Conservation (phyloP, 1,139 yeast species). For the Magnusiomyces suaveolens region DNA sequence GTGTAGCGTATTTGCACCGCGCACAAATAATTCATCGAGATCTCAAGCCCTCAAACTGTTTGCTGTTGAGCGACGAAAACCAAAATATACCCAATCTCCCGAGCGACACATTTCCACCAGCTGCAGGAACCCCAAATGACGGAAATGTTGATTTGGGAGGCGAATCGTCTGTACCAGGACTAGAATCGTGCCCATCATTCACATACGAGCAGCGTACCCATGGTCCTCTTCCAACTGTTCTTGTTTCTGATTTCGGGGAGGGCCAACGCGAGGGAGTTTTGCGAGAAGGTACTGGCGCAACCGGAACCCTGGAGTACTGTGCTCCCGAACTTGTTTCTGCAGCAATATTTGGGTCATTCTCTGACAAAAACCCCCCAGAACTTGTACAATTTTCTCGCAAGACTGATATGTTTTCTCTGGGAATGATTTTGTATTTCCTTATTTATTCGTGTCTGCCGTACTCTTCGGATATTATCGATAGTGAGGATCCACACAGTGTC, state of each 20-base stretch:
- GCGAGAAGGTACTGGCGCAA: conserved; percentile 58
- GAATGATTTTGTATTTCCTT: conserved; percentile 66
- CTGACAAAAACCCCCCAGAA: conserved; percentile 7
- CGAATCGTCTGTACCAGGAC: conserved; percentile 1
- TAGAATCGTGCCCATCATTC: not conserved
- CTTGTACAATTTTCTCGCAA: conserved; percentile 52
- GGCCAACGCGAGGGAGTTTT: conserved; percentile 60
- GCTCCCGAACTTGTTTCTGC: conserved; percentile 74
- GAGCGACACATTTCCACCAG: no score
- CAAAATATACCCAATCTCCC: no score
- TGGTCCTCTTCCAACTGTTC: conserved; percentile 47
- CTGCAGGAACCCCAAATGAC: no score
- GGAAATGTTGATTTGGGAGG: no score
- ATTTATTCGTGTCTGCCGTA: conserved; percentile 67
- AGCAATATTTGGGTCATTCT: no score
- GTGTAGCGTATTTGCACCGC: conserved; percentile 61
- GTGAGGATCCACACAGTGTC: conserved; percentile 21
- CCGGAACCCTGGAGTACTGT: conserved; percentile 79
- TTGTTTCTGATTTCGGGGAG: conserved; percentile 87
- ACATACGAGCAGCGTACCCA: conserved; percentile 4
- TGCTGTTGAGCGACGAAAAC: conserved; percentile 37
- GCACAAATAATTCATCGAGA: conserved; percentile 78
- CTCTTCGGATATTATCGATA: conserved; percentile 15
- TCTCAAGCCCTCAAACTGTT: conserved; percentile 78
- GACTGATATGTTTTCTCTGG: conserved; percentile 74